Base-by-base conservation (phyloP, 345 rosid species). In the Eucalyptus pauciflora region DNA sequence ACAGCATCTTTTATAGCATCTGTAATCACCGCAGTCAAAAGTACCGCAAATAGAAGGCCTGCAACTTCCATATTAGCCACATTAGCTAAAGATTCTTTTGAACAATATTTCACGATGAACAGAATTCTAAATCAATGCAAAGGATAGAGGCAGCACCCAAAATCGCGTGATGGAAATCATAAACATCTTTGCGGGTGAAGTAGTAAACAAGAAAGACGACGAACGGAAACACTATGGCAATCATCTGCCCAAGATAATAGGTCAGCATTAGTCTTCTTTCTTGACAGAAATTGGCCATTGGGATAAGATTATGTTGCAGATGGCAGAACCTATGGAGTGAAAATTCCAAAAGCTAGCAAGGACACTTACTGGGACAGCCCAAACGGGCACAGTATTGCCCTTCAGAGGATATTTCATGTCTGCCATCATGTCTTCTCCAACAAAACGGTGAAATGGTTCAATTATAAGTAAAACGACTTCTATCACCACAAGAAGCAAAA, bases 391-490 rank as follows among this genome's bases (percentile, higher is more conserved):
- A 4, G 96, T 93, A 49, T 95, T 94, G 25, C 90, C 4, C 87
- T 89, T 92, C 45, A 95, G 91, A 33, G 97, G 97, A 91, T 90
- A 95, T 86, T 91, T 94, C 60, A 93, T 87, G 91, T 95, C 94
- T 15, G 92, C 89, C 95, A 95, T 87, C 97, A 95, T 95, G 50
- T 91, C 95, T 89, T 92, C 87, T 16, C 94, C 94, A 33, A 95
- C 88, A 80, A 90, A 95, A 20, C 97, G 96, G 83, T 94, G 97
- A 90, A 93, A 95, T 27, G 96, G 97, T 89, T 95, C 96, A 1
- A 94, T 88, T 10, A 87, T n/a, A 46, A 92, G 92, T 87, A 95
- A 92, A 85, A 89, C 37, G 50, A 81, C 90, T 58, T 93, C 95
- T 37, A 95, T 92, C 60, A 90, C 64, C 37, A 88, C 92, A 86